Evolutionary conservation across 2,329 filamentous ascomycete species (phyloP), one percentile per base, ranked within the genome.

Genomic region (Fusarium pseudograminearum): DNA sequence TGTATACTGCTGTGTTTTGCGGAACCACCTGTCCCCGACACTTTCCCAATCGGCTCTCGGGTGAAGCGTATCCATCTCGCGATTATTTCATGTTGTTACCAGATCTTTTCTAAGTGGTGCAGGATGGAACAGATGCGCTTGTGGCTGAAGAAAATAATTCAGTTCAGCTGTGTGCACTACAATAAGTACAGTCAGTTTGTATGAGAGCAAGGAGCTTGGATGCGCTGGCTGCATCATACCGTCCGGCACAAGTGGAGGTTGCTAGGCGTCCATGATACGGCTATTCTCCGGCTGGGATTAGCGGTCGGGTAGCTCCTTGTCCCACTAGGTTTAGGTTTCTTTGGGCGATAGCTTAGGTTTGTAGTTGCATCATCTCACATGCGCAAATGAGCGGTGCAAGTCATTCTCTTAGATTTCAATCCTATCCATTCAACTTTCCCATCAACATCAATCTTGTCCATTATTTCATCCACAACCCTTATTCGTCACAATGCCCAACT

Each of bases 31-130:
- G 81, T 97, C 92, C 78, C 93, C 96, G 72, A 98, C 89, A 80
- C 89, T 92, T 84, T 97, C 94, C 96, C 96, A 99, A 80, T 95
- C 93, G 75, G 93, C 92, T 74, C 93, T 93, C 76, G 94, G 86
- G 80, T 87, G 85, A 76, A 85, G 81, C 70, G 82, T 80, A 74
- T 89, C 87, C 87, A 89, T 89, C 51, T 69, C 67, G 59, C 58
- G 68, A 68, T 52, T 76, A 78, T 77, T 61, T 76, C 78, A 79
- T 79, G 46, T 58, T 77, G 73, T 46, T 63, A 47, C 31, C 10
- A 34, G 36, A 36, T n/a, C 24, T 38, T 61, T 34, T 46, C 30
- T 22, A 15, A 31, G 55, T 59, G 51, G 16, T 36, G 34, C 22
- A 20, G 24, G 41, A 46, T 41, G 36, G 15, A 57, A 40, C 9